phyloP scores from a whole-genome alignment of 495 filamentous ascomycete genomes.

The Ascodesmis nigricans region DNA sequence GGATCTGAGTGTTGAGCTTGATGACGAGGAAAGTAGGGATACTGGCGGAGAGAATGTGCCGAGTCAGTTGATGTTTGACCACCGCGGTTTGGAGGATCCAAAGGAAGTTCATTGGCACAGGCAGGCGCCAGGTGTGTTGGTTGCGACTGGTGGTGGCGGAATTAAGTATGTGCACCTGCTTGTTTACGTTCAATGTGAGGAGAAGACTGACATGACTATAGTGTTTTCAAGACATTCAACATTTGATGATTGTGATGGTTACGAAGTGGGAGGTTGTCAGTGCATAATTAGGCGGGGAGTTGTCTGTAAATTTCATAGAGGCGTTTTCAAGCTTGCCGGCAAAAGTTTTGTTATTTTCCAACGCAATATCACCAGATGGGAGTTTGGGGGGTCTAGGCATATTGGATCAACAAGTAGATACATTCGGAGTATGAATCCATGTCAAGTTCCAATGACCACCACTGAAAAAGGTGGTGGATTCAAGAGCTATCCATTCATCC shows the following conservation, averaged over 20 bases:
- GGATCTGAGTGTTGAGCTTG: slow-evolving; percentile 90
- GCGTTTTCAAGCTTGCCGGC: no score
- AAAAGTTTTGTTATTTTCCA: no score
- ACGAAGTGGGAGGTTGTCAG: not conserved
- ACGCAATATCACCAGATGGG: no score
- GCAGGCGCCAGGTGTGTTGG: slow-evolving; percentile 76
- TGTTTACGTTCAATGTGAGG: not conserved
- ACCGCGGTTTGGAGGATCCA: slow-evolving; percentile 65
- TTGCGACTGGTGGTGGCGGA: slow-evolving; percentile 69
- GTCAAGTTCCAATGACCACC: no score
- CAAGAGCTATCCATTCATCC: no score
- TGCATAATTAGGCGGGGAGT: no score
- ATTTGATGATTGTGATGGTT: slow-evolving; percentile 28
- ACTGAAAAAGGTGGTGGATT: no score
- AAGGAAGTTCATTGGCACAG: slow-evolving; percentile 96
- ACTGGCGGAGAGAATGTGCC: slow-evolving; percentile 77
- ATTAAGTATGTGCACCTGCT: slow-evolving; percentile 37
- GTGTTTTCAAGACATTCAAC: slow-evolving; percentile 47
- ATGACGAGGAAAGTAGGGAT: slow-evolving; percentile 85
- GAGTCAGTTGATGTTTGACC: slow-evolving; percentile 84
- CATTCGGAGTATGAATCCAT: no score
- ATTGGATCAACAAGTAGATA: no score
- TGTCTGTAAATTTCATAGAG: no score
- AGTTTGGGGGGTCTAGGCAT: no score
- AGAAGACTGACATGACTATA: slow-evolving; percentile 16